Base-by-base conservation (phyloP, 306 rosid species). In the Quercus wislizeni region DNA sequence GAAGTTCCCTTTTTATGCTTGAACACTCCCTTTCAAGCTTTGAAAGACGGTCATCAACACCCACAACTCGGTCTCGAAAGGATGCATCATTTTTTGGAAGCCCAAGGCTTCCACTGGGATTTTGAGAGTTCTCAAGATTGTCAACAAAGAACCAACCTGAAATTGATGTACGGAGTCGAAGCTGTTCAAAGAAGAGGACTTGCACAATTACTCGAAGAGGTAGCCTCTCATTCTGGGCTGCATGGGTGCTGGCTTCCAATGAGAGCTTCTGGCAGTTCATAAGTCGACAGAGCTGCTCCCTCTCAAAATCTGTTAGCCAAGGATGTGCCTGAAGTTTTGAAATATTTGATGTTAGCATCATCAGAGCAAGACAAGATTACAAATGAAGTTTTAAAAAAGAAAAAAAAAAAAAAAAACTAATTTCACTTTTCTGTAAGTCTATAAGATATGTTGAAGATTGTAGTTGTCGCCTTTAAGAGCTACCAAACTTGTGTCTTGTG, bases 251-350 rank as follows among this genome's bases (percentile, higher is more conserved):
- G 35, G 95, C 97, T 80, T 93, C 95, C 78, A 93, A 70, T 20
- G 97, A 90, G 17, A 93, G 92, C 78, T 93, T 93, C 77, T 91
- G 93, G 83, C 94, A 90, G 83, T 88, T 90, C 97, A 91, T 87
- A 21, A 93, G 87, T 57, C 98, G 86, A 69, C 98, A 93, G 21
- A 93, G 89, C 82, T 87, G 94, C 84, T 93, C 98, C 84, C 90
- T 90, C 56, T 93, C 98, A 8, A 87, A 84, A 86, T 93, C 95
- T 56, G 90, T 74, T 19, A 93, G 87, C 98, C 98, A 88, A 55
- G 93, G 95, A 87, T 91, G 98, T 72, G 98, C 91, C 97, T 91
- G 87, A 27, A 81, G 54, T 78, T 84, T 38, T 58, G 55, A 74
- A 38, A 70, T 35, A 55, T 25, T 73, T 74, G 73, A 67, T 79